Evolutionary conservation across 371 early-diverging fungal species (phyloP), one percentile per base, ranked within the genome.

Genomic region (Pancytospora epiphaga): DNA sequence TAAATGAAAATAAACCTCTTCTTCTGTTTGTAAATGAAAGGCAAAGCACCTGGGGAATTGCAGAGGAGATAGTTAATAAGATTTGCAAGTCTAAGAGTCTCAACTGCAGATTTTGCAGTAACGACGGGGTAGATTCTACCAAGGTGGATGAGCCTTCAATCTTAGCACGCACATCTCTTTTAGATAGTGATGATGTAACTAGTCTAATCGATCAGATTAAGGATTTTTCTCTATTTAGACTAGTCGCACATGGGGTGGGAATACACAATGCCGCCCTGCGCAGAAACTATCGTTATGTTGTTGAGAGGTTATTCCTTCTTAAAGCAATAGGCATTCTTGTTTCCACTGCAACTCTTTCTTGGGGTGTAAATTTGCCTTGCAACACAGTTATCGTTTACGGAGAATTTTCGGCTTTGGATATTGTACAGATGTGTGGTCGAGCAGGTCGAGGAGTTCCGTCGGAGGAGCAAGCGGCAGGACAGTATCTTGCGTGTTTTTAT

Each of bases 291-390:
- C 89, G 98, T 79, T 87, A 88, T 4, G 77, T 88, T 37, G 90
- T 93, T 12, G 99, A 99, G 83, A 88, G 91, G 33, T 75, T 93
- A 75, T 97, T 95, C 81, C 86, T 85, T 25, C 89, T 87, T 56
- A 89, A 89, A 0, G 89, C 89, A 63, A 83, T 99, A 68, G 87
- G 89, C 80, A 90, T 95, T 15, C 85, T 99, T 51, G 90, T 92
- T 38, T 90, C 91, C 1, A 99, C 99, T 6, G 91, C 95, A 12
- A 99, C 99, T 0, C 84, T 99, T 54, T 97, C 98, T 36, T 96
- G 96, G 96, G 99, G 99, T 83, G 98, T 99, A 65, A 99, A 99
- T 79, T 85, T 99, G 74, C 99, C 99, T 29, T 95, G 96, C 15
- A 90, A 95, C 78, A 88, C 92, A 1, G 97, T 96, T 56, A 90